A percentile compares a stretch with the other conserved stretches of the same genome.
These are phyloP conservation scores for Penicillium taxi DNA, from an alignment of 495 filamentous ascomycete species.

Conservation along the genomic window DNA sequence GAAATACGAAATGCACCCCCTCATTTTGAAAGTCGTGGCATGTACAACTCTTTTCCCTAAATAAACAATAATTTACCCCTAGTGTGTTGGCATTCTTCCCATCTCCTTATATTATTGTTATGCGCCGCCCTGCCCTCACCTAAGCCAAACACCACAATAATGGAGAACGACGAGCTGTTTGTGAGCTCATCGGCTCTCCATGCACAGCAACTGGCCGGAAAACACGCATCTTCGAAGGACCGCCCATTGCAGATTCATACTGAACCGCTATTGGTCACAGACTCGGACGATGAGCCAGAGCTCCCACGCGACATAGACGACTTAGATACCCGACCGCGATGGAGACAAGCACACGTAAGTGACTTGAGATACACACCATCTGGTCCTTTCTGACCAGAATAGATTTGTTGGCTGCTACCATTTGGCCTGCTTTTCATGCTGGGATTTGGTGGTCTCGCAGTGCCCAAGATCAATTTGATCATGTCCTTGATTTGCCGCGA, in stretches of 20 bases:
- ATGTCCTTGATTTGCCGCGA: conserved; percentile 70
- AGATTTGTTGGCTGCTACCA: conserved; percentile 81
- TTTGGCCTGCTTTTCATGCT: conserved; percentile 70
- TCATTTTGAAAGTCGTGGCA: too few relatives aligned
- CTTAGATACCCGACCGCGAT: conserved; percentile 10
- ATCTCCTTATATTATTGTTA: not conserved
- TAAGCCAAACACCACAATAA: conserved; percentile 2
- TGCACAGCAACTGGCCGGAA: conserved; percentile 7
- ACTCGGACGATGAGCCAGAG: conserved; percentile 6
- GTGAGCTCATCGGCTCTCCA: conserved; percentile 16
- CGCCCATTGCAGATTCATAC: conserved; percentile 9
- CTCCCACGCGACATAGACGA: conserved; percentile 1
- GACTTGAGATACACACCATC: not conserved
- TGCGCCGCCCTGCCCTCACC: not conserved
- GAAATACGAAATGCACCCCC: too few relatives aligned
- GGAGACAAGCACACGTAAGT: conserved; percentile 20
- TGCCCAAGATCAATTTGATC: conserved; percentile 75
- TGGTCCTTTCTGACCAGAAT: conserved; percentile 1
- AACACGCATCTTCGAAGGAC: conserved; percentile 3
- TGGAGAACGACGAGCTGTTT: conserved; percentile 25
- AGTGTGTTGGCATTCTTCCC: too few relatives aligned
- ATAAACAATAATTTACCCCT: not conserved
- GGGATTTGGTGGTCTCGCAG: conserved; percentile 73
- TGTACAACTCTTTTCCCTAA: too few relatives aligned
- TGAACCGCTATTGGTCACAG: conserved; percentile 10